phyloP scores from a whole-genome alignment of 805 yeast genomes.

The Cyberlindnera sargentensis region DNA sequence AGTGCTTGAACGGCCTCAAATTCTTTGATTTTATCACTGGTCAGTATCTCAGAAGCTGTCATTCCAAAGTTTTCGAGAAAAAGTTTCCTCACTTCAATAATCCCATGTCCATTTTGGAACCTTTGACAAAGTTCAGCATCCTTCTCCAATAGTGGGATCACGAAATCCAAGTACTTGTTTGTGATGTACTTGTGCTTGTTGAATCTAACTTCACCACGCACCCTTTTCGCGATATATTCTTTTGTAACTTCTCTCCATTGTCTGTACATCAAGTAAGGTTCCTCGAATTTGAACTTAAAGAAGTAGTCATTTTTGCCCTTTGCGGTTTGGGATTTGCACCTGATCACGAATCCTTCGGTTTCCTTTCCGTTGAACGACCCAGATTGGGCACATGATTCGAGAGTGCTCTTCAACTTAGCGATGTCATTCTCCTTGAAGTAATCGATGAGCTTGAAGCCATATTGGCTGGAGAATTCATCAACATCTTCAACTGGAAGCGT shows the following conservation, averaged over 20 bases:
- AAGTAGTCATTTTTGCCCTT: conserved; percentile 43
- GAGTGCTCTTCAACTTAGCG: conserved; percentile 37
- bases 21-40: conserved; percentile 33
- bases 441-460: conserved; percentile 65
- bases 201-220: conserved; percentile 31
- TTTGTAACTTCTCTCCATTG: conserved; percentile 86
- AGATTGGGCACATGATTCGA: conserved; percentile 49
- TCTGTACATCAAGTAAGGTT: conserved; percentile 88
- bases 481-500: conserved; percentile 64
- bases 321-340: conserved; percentile 39
- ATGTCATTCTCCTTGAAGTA: conserved; percentile 35
- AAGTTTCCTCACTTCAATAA: conserved; percentile 61
- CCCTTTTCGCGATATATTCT: conserved; percentile 32
- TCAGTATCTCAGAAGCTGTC: conserved; percentile 52
- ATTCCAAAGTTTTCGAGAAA: conserved; percentile 51
- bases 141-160: conserved; percentile 43
- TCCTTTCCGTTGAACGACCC: conserved; percentile 71
- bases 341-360: conserved; percentile 88
- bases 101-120: conserved; percentile 56
- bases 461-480: conserved; percentile 47
- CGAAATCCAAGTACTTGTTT: conserved; percentile 62
- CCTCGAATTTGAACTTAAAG: conserved; percentile 91
- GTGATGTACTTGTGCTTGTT: conserved; percentile 54
- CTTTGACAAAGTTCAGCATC: conserved; percentile 40
- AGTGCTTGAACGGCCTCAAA: conserved; percentile 32